phyloP scores from a whole-genome alignment of 2,329 filamentous ascomycete species.

The Ampelomyces quisqualis region DNA sequence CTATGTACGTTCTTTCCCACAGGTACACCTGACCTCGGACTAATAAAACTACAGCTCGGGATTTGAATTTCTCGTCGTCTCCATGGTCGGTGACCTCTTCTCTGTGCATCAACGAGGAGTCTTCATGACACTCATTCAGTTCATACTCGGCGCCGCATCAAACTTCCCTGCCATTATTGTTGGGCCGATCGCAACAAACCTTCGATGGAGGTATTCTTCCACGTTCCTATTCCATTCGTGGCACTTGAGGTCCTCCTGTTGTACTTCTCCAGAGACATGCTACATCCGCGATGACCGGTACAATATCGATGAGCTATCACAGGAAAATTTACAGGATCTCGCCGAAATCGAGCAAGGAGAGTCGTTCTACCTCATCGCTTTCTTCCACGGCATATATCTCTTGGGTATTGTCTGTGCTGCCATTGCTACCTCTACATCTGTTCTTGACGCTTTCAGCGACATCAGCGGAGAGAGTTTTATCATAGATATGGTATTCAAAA shows the following conservation, averaged over 20 bases:
- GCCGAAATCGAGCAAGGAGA: slow-evolving; percentile 23
- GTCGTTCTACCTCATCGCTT: slow-evolving; percentile 34
- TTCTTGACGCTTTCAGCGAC: slow-evolving; percentile 45
- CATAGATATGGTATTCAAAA: slow-evolving; percentile 49
- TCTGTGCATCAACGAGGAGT: slow-evolving; percentile 42
- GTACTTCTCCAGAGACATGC: slow-evolving; percentile 53
- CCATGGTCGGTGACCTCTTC: slow-evolving; percentile 41
- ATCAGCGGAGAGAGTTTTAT: slow-evolving; percentile 50
- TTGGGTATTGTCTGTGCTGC: slow-evolving; percentile 39
- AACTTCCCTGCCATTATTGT: slow-evolving; percentile 43
- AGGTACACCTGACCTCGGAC: slow-evolving; percentile 13
- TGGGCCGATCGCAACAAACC: slow-evolving; percentile 37
- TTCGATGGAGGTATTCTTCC: slow-evolving; percentile 47
- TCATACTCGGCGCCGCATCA: slow-evolving; percentile 39
- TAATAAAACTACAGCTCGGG: slow-evolving; percentile 25
- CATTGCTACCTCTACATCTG: slow-evolving; percentile 40
- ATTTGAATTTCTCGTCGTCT: slow-evolving; percentile 40
- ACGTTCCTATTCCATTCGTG: slow-evolving; percentile 52
- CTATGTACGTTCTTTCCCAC: slow-evolving; percentile 16
- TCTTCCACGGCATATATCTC: slow-evolving; percentile 38
- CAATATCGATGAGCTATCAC: slow-evolving; percentile 34
- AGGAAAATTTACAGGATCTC: slow-evolving; percentile 31
- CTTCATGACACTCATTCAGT: slow-evolving; percentile 39
- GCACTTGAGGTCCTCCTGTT: slow-evolving; percentile 49
- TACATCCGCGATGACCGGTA: slow-evolving; percentile 47